Percentiles rank a stretch among this genome's conserved stretches.
Evolutionary conservation across 1,284 basidiomycete species (phyloP).

Genomic region (Coniferiporia weirii): DNA sequence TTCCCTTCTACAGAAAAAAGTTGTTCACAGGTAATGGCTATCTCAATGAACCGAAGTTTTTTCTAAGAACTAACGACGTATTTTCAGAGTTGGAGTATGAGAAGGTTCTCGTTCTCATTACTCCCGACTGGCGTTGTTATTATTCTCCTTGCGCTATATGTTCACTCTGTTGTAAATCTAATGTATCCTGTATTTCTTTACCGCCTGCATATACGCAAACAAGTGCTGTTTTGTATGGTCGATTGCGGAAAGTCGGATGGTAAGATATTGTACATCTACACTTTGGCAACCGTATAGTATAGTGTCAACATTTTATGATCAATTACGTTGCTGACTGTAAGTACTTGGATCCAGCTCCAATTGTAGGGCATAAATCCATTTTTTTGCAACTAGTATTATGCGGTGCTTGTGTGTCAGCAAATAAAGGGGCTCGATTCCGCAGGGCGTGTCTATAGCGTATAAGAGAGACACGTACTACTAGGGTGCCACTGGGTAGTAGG

Average conservation of each 20-base stretch:
- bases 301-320: too few relatives aligned
- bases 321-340: too few relatives aligned
- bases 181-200: background rate
- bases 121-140: background rate
- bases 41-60: background rate
- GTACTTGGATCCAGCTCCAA: too few relatives aligned
- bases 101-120: background rate
- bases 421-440: too few relatives aligned
- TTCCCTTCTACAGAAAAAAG: conserved; percentile 44
- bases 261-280: too few relatives aligned
- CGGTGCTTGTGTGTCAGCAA: too few relatives aligned
- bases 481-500: too few relatives aligned
- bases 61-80: background rate
- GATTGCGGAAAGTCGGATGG: background rate
- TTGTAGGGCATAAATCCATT: too few relatives aligned
- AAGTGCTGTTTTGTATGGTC: background rate
- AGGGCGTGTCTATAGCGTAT: too few relatives aligned
- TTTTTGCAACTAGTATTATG: too few relatives aligned
- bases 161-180: background rate
- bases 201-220: background rate
- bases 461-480: too few relatives aligned
- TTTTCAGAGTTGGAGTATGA: conserved; percentile 3
- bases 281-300: too few relatives aligned
- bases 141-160: background rate
- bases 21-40: conserved; percentile 35